Evolutionary conservation across 2,329 filamentous ascomycete species (phyloP), one percentile per base, ranked within the genome.

Genomic region (Microcyclospora pomicola): DNA sequence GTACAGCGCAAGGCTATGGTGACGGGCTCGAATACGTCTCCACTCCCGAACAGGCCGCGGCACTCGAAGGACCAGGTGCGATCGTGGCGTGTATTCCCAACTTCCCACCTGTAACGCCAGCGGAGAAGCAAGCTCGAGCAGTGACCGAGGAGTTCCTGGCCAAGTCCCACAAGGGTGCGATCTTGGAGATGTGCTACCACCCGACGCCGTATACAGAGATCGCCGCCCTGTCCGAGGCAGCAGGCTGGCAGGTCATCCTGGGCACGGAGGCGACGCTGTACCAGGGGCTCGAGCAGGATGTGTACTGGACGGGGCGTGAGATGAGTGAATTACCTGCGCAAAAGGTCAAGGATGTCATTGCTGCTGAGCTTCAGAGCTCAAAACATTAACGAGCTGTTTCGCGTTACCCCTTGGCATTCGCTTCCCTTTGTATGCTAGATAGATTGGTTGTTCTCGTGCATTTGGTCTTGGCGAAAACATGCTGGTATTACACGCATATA

Each of bases 121-220:
- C 69, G 19, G 82, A 91, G 64, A 63, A 67, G 19, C 62, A 65
- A 31, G 73, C 79, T 3, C 64, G 82, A 1, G 56, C 59, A 1
- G 67, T 83, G 0, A 58, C 70, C 0, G 66, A 74, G 49, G 56
- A 63, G 2, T 69, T 72, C 36, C 42, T 72, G 27, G 47, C 47
- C 16, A 67, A 66, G 38, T 53, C 64, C 24, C 60, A 70, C 43
- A 79, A 80, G 59, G 81, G 80, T 6, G 75, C 75, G 6, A 72
- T 87, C 40, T 57, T 87, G 42, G 82, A 87, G 59, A 87, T 88
- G 82, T 86, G 81, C 65, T 87, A 87, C 56, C 82, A 86, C 54
- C 82, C 82, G 0, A 58, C 68, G 2, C 77, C 80, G 0, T 77
- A 72, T 56, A 87, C 82, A 0, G 67, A 71, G 47, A 71, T 85